Evolutionary conservation across 2,329 filamentous ascomycete genomes (phyloP).

Genomic region (Colletotrichum chlorophyti): DNA sequence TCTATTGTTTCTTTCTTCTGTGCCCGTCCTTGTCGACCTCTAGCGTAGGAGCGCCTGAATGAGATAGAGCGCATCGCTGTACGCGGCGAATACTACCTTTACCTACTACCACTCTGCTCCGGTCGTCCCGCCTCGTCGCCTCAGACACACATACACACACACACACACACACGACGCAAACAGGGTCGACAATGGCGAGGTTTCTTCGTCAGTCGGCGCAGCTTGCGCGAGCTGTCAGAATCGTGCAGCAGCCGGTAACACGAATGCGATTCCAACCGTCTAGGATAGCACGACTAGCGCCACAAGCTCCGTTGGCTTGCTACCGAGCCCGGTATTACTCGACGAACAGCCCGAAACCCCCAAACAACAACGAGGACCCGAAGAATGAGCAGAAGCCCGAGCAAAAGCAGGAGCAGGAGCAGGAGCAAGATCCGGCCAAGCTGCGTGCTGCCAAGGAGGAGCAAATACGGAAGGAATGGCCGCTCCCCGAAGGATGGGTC

Average conservation of each 20-base stretch:
- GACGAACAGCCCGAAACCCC: slow-evolving; percentile 44
- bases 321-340: slow-evolving; percentile 43
- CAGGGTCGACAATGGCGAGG: slow-evolving; percentile 70
- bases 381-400: slow-evolving; percentile 34
- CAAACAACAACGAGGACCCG: slow-evolving; percentile 40
- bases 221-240: slow-evolving; percentile 67
- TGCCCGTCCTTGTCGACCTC: no score
- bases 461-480: slow-evolving; percentile 35
- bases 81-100: slow-evolving; percentile 17
- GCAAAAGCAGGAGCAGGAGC: slow-evolving; percentile 30
- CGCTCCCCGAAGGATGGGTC: slow-evolving; percentile 55
- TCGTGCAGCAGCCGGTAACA: slow-evolving; percentile 58
- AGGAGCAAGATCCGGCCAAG: slow-evolving; percentile 31
- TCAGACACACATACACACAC: slow-evolving; percentile 4
- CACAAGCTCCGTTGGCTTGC: slow-evolving; percentile 38
- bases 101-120: slow-evolving; percentile 25
- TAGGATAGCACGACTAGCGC: slow-evolving; percentile 40
- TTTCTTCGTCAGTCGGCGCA: slow-evolving; percentile 71
- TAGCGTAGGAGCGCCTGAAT: slow-evolving; percentile 21
- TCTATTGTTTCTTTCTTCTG: background rate
- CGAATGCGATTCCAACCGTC: slow-evolving; percentile 50
- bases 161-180: slow-evolving; percentile 4
- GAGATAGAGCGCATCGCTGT: slow-evolving; percentile 25
- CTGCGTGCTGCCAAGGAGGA: slow-evolving; percentile 27
- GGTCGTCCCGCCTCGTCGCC: slow-evolving; percentile 25